Base-by-base conservation (phyloP, 306 rosid species). In the Rosa persica region DNA sequence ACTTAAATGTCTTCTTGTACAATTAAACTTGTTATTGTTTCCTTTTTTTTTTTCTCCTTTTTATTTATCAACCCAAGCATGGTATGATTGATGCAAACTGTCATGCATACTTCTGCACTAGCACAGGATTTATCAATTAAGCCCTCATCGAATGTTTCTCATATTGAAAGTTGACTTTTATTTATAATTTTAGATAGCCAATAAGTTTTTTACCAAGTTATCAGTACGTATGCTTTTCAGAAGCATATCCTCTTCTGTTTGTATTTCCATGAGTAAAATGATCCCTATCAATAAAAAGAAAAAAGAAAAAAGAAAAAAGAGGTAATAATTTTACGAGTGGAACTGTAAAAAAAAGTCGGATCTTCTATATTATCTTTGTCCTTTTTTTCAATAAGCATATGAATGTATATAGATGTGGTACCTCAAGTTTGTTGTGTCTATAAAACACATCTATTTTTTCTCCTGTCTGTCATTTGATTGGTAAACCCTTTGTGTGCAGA, bases 401-500 rank as follows among this genome's bases (percentile, higher is more conserved):
- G 47, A 39, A 38, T 38, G 39, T 36, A 64, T 61, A 38, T 66
- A 3, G 47, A 17, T 38, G 23, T 7, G 46, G 71, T 66, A 38
- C 7, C 46, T 39, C 27, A 8, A 38, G 47, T 66, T 6, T 0
- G 11, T 6, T 65, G 46, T 17, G 36, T 64, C 62, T 55, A 34
- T 15, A 64, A 64, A 30, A 12, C 69, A 36, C 8, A 3, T 65
- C 46, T 17, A 30, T 5, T 65, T 6, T 23, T 54, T 8, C 44
- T 3, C 12, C 25, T 42, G 48, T 20, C 46, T 20, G 51, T 43
- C 46, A 48, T 43, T 43, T 67, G 27, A 81, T 39, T 22, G 40
- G 51, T 66, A 36, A 79, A 60, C 55, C 42, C 30, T 74, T 81
- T 82, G 67, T 22, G 60, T 76, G 76, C 94, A 93, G 98, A 85